phyloP scores from a whole-genome alignment of 108 stramenopile species.

The Discostella pseudostelligera region DNA sequence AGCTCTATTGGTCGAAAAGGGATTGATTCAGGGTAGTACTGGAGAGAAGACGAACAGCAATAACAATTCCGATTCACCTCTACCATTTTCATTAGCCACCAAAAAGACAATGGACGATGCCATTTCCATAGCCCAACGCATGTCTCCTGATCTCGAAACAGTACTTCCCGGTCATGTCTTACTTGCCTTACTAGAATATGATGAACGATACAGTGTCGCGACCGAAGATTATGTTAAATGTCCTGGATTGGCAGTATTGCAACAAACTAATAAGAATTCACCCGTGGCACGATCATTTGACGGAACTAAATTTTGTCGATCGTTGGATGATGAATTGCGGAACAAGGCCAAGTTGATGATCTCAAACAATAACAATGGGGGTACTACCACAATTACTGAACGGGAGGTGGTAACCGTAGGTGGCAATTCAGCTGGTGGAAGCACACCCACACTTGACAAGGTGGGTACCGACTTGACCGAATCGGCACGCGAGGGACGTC shows the following conservation, averaged over 20 bases:
- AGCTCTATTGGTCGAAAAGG: slow-evolving; percentile 23
- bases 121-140: slow-evolving; percentile 37
- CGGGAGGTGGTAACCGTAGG: slow-evolving; percentile 55
- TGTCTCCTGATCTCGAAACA: slow-evolving; percentile 24
- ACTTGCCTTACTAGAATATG: slow-evolving; percentile 42
- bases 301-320: slow-evolving; percentile 39
- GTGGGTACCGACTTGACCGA: slow-evolving; percentile 76
- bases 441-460: slow-evolving; percentile 62
- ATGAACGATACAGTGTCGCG: slow-evolving; percentile 44
- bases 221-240: slow-evolving; percentile 40
- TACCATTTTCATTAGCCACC: slow-evolving; percentile 44
- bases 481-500: slow-evolving; percentile 65
- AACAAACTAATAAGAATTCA: slow-evolving; percentile 13
- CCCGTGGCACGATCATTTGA: slow-evolving; percentile 28
- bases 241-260: slow-evolving; percentile 31
- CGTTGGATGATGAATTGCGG: slow-evolving; percentile 29
- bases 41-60: background rate
- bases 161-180: slow-evolving; percentile 52
- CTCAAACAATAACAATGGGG: background rate
- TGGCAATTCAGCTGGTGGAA: slow-evolving; percentile 43
- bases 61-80: slow-evolving; percentile 1
- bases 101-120: slow-evolving; percentile 43
- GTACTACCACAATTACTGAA: slow-evolving; percentile 44
- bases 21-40: slow-evolving; percentile 2
- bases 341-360: slow-evolving; percentile 5